Conservation (phyloP, 2,329 filamentous ascomycete genomes). For the Neodidymelliopsis sp. region DNA sequence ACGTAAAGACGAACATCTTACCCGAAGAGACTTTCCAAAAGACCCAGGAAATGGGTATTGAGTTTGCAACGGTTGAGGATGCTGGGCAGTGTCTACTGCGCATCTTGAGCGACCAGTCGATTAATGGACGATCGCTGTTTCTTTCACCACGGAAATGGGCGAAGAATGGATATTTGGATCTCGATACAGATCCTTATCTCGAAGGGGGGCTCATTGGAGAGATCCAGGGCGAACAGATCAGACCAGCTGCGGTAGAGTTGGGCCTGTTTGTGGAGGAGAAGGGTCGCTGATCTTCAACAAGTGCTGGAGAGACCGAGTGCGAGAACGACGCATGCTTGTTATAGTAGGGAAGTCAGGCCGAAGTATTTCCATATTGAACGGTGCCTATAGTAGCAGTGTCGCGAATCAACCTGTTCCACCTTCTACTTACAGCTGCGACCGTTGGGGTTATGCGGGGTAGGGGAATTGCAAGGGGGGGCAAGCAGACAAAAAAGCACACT, state of each 20-base stretch:
- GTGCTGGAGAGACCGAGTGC: too few relatives aligned
- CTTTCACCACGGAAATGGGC: slow-evolving; percentile 16
- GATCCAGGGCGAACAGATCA: slow-evolving; percentile 17
- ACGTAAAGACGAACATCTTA: slow-evolving; percentile 19
- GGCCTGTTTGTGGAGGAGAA: slow-evolving; percentile 5
- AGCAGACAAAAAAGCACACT: background rate
- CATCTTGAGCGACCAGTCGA: slow-evolving; percentile 5
- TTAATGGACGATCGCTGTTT: slow-evolving; percentile 16
- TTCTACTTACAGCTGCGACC: background rate
- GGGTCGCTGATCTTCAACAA: background rate
- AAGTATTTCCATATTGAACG: too few relatives aligned
- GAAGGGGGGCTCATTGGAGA: slow-evolving; percentile 10
- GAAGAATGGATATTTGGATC: slow-evolving; percentile 13
- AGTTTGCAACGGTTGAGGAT: slow-evolving; percentile 17
- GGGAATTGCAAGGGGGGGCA: background rate
- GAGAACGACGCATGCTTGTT: too few relatives aligned
- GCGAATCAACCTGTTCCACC: too few relatives aligned
- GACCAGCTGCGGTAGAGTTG: background rate
- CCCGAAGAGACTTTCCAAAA: slow-evolving; percentile 10
- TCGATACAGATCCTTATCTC: slow-evolving; percentile 15
- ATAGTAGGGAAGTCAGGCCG: too few relatives aligned
- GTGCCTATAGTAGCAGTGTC: too few relatives aligned
- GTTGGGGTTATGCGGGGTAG: background rate
- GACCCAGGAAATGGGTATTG: slow-evolving; percentile 4
- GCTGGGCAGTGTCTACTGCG: slow-evolving; percentile 8